These are phyloP conservation scores for Aurinia saxatilis DNA, from an alignment of 345 rosid species.

Conservation along the genomic window DNA sequence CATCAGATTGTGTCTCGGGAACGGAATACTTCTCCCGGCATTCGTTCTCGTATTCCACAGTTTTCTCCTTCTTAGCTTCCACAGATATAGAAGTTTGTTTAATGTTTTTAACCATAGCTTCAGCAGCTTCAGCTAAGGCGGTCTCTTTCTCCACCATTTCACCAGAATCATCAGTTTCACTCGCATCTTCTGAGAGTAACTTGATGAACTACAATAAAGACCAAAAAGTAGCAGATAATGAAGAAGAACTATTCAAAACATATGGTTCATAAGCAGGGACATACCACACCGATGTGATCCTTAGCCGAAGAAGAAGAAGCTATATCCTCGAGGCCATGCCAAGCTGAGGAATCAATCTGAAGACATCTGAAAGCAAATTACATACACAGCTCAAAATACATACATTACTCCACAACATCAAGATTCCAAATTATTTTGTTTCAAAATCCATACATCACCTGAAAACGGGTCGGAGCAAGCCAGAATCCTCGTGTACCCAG, in stretches of 20 bases:
- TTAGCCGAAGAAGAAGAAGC: constrained; percentile 67
- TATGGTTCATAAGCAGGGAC: background rate
- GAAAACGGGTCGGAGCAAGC: constrained; percentile 79
- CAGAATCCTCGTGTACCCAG: constrained; percentile 72
- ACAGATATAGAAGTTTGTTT: constrained; percentile 45
- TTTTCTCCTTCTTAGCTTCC: constrained; percentile 64
- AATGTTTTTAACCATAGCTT: constrained; percentile 42
- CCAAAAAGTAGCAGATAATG: background rate
- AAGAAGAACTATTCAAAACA: background rate
- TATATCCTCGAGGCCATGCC: constrained; percentile 85
- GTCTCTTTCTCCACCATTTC: constrained; percentile 49
- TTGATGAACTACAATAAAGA: constrained; percentile 55
- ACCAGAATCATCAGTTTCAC: constrained; percentile 34
- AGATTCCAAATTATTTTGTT: background rate
- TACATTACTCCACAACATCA: background rate
- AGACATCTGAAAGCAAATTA: constrained; percentile 42
- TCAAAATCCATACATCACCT: constrained; percentile 44
- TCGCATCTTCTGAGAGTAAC: constrained; percentile 56
- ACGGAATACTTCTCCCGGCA: constrained; percentile 58
- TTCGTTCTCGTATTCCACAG: constrained; percentile 55
- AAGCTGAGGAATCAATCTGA: constrained; percentile 59
- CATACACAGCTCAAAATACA: background rate
- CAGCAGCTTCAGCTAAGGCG: constrained; percentile 74
- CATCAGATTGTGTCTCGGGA: constrained; percentile 34
- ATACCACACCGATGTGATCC: constrained; percentile 79